Percentiles rank a stretch among this genome's conserved stretches.
Evolutionary conservation across 306 rosid genomes (phyloP).

Genomic region (Trifolium dubium): DNA sequence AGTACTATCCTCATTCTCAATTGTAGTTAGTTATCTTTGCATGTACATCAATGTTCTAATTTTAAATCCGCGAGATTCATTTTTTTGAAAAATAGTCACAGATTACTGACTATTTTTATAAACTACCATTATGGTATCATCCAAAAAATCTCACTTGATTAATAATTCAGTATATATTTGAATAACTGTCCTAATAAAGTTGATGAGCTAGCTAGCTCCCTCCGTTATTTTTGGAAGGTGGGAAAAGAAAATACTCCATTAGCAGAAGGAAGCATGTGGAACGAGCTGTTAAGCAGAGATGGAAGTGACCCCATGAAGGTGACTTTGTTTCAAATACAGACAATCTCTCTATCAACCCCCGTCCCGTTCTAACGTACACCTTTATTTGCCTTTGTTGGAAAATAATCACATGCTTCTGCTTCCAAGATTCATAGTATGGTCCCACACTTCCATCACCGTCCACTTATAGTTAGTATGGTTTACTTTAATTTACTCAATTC

Average conservation of each 20-base stretch:
- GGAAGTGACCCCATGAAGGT: constrained; percentile 45
- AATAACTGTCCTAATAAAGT: neutral
- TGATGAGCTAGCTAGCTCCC: neutral
- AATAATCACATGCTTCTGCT: constrained; percentile 53
- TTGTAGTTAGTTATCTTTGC: too few species aligned
- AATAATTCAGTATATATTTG: neutral
- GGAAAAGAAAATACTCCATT: neutral
- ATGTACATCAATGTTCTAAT: too few species aligned
- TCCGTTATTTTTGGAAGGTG: constrained; percentile 5
- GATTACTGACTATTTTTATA: too few species aligned
- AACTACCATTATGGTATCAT: too few species aligned
- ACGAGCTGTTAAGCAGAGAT: constrained; percentile 48
- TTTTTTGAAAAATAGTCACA: too few species aligned
- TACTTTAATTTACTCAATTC: neutral
- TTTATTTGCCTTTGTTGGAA: constrained; percentile 36
- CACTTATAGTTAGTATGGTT: neutral
- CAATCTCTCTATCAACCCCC: constrained; percentile 52
- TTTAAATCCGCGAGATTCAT: too few species aligned
- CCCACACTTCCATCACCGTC: constrained; percentile 42
- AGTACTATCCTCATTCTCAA: too few species aligned
- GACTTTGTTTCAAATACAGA: constrained; percentile 40
- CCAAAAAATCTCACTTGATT: too few species aligned
- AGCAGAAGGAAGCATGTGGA: constrained; percentile 32
- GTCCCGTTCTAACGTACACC: constrained; percentile 58
- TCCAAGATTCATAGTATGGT: constrained; percentile 49